phyloP scores from a whole-genome alignment of 257 asterid genomes.

The Solanum bukasovii region DNA sequence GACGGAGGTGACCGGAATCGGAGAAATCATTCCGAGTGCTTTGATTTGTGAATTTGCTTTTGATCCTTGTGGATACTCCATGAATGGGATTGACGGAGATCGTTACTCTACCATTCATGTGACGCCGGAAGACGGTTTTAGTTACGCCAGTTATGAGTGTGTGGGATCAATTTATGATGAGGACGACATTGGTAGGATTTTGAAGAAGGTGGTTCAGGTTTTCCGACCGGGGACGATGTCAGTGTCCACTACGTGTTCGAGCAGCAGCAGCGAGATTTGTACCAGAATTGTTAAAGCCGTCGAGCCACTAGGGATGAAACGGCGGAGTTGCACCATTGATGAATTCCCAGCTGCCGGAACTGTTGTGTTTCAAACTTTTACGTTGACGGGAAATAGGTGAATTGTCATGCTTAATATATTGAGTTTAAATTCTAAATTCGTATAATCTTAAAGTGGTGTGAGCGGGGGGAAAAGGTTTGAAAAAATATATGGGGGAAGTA shows the following conservation, averaged over 20 bases:
- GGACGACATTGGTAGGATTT: slow-evolving; percentile 20
- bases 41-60: slow-evolving; percentile 78
- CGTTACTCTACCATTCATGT: slow-evolving; percentile 93
- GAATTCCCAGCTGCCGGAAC: slow-evolving; percentile 64
- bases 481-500: not conserved
- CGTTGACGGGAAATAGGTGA: slow-evolving; percentile 25
- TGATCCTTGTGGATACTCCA: slow-evolving; percentile 93
- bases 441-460: not conserved
- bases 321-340: slow-evolving; percentile 54
- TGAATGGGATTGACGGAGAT: slow-evolving; percentile 74
- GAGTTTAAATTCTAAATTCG: not conserved
- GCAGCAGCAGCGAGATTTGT: slow-evolving; percentile 28
- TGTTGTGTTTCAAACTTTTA: slow-evolving; percentile 62
- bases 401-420: not conserved
- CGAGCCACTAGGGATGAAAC: slow-evolving; percentile 65
- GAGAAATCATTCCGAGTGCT: slow-evolving; percentile 36
- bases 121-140: slow-evolving; percentile 91
- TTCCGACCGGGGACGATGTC: slow-evolving; percentile 68
- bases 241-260: slow-evolving; percentile 51
- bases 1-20: slow-evolving; percentile 60
- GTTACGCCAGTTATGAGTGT: slow-evolving; percentile 89
- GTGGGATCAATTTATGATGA: slow-evolving; percentile 34
- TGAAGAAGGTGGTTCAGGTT: slow-evolving; percentile 51
- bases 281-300: slow-evolving; percentile 40
- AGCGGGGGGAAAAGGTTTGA: not conserved